Base-by-base conservation (phyloP, 768 basidiomycete species). In the Pleurotus tuber-regium region DNA sequence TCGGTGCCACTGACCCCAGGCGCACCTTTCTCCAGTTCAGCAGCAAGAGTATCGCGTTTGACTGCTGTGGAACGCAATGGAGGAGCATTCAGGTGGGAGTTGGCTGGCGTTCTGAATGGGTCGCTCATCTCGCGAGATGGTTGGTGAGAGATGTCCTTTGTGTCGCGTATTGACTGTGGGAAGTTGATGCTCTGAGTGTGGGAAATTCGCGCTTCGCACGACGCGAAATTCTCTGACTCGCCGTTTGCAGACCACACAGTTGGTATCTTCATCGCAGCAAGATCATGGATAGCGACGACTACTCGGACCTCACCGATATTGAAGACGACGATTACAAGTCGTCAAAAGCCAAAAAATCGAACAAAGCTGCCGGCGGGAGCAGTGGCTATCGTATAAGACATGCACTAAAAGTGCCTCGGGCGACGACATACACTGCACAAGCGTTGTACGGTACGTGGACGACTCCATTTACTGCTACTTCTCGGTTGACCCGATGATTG, bases 31-130 rank as follows among this genome's bases (percentile, higher is more conserved):
- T 86, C 84, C 12, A 87, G 73, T 55, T 87, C 85, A 10, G 86
- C 85, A 28, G 80, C 77, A 36, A 85, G 65, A 0, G 85, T 84
- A 54, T 86, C 84, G 25, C 86, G 78, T 55, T 87, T 87, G 11
- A 72, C 44, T 5, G 70, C 69, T 6, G 71, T 68, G 12, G 73
- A 63, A 11, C 66, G 63, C 31, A n/a, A 33, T n/a, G n/a, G n/a
- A n/a, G n/a, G n/a, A n/a, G n/a, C 26, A 14, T 26, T 33, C 16
- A 11, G 11, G 14, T n/a, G 28, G 12, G 23, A 35, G 30, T n/a
- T 47, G 4, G 46, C 30, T 19, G 46, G 31, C 31, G 10, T 33
- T 33, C 31, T 33, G 31, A n/a, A 9, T 33, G n/a, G 10, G 9
- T 9, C 9, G 31, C 31, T n/a, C 9, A n/a, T 33, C 10, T 9